Base-by-base conservation (phyloP, 805 yeast genomes). In the Wickerhamiella alocasiicola region DNA sequence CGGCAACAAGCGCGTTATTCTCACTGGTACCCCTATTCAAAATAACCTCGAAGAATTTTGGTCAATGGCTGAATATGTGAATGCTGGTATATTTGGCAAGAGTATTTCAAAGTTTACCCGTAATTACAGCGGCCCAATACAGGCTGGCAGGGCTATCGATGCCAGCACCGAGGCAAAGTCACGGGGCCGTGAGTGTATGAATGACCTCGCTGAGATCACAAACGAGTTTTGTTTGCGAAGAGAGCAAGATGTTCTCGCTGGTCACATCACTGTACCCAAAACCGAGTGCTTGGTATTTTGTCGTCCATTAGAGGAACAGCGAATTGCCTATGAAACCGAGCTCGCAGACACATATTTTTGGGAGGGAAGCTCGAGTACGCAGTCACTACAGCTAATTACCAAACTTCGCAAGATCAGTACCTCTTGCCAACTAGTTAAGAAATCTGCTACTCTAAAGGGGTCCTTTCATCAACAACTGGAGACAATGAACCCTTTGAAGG, bases 21-120 rank as follows among this genome's bases (percentile, higher is more conserved):
- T 91, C 5, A 74, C 94, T 0, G 98, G 95, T 0, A 84, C 95
- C 0, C 95, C 95, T 0, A 83, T 91, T 26, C 98, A 91, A 55
- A 91, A 91, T 59, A 95, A 91, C 56, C 67, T 91, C 36, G 63
- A 62, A 2, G 98, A 91, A 55, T 88, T 82, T 55, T 83, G 65
- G 59, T 77, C 80, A 7, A 74, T 91, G 51, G 72, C 79, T 5
- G 80, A 84, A 53, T 88, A 88, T 55, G 64, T 84, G 9, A 85
- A 84, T 52, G 95, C 95, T 0, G 88, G 87, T 0, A 62, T 81
- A 1, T 62, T 91, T 19, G 95, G 95, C 0, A 17, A 15, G 7
- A 62, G 66, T 1, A 69, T 71, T 43, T 64, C 70, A 18, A 57
- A 62, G 13, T 76, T 65, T 43, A 53, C 49, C 27, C 48, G 68